Percentiles rank a stretch among this genome's conserved stretches.
Conservation (phyloP, 768 basidiomycete species). For the Glaciozyma martinii region DNA sequence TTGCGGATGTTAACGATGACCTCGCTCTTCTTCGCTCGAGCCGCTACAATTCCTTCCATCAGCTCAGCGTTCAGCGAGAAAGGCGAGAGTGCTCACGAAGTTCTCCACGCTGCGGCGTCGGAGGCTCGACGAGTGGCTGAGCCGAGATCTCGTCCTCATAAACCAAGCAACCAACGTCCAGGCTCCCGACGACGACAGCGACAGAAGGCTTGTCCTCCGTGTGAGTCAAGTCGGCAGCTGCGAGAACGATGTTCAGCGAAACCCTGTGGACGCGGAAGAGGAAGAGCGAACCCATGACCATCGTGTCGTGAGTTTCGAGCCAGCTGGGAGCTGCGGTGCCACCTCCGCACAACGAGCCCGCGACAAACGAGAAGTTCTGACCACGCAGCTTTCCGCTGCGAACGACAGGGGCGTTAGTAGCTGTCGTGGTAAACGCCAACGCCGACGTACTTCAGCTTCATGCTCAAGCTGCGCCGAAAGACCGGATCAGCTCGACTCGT, state of each 20-base stretch:
- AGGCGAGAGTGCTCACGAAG: not conserved
- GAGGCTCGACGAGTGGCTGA: slow-evolving; percentile 13
- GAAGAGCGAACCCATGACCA: slow-evolving; percentile 6
- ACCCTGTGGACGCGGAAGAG: too few species aligned
- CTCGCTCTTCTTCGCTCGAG: slow-evolving; percentile 7
- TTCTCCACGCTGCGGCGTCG: too few species aligned
- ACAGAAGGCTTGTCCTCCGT: slow-evolving; percentile 13
- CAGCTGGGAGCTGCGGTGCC: not conserved
- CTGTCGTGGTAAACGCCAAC: too few species aligned
- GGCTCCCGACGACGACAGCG: slow-evolving; percentile 5
- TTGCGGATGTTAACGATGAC: not conserved
- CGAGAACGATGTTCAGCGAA: not conserved
- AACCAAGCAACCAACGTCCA: not conserved
- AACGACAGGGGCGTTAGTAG: too few species aligned
- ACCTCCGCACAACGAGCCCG: not conserved
- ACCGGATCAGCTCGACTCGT: not conserved
- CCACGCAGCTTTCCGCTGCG: slow-evolving; percentile 8
- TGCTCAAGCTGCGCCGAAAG: not conserved
- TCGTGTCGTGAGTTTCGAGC: not conserved
- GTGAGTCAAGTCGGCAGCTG: slow-evolving; percentile 18
- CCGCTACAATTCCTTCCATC: not conserved
- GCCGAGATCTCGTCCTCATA: slow-evolving; percentile 2
- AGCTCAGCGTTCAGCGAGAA: too few species aligned
- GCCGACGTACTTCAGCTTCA: not conserved
- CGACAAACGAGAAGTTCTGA: not conserved